Evolutionary conservation across 2,329 filamentous ascomycete species (phyloP).

Genomic region (Beauveria australis): DNA sequence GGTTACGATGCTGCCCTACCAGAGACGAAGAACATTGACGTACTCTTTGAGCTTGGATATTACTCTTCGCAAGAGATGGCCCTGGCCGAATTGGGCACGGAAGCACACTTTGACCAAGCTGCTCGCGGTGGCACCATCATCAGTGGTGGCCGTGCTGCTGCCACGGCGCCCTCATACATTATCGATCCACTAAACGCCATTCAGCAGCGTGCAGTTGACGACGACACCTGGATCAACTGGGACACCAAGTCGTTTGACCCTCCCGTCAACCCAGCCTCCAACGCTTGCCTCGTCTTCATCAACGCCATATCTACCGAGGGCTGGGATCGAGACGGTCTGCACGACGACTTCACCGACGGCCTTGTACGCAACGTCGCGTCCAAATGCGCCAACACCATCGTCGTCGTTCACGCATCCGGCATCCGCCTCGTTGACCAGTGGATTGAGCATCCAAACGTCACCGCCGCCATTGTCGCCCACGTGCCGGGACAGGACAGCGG

Average conservation of each 20-base stretch:
- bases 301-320: slow-evolving; percentile 75
- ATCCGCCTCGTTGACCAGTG: slow-evolving; percentile 54
- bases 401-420: slow-evolving; percentile 56
- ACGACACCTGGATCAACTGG: slow-evolving; percentile 49
- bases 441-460: slow-evolving; percentile 58
- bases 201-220: slow-evolving; percentile 42
- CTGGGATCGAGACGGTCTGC: slow-evolving; percentile 56
- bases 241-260: slow-evolving; percentile 27
- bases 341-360: slow-evolving; percentile 58
- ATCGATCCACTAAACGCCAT: slow-evolving; percentile 47
- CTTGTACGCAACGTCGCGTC: slow-evolving; percentile 51
- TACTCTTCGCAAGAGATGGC: slow-evolving; percentile 38
- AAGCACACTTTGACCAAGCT: slow-evolving; percentile 38
- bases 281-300: slow-evolving; percentile 74
- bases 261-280: slow-evolving; percentile 29
- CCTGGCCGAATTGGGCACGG: slow-evolving; percentile 33
- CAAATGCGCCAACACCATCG: slow-evolving; percentile 54
- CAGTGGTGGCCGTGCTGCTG: slow-evolving; percentile 42
- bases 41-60: slow-evolving; percentile 37
- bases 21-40: slow-evolving; percentile 39
- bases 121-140: slow-evolving; percentile 44
- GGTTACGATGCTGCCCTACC: slow-evolving; percentile 53
- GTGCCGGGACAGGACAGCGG: slow-evolving; percentile 61
- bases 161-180: slow-evolving; percentile 42
- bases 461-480: slow-evolving; percentile 54